Evolutionary conservation across 2,329 filamentous ascomycete species (phyloP), one percentile per base, ranked within the genome.

Genomic region (Zymoseptoria ardabiliae): DNA sequence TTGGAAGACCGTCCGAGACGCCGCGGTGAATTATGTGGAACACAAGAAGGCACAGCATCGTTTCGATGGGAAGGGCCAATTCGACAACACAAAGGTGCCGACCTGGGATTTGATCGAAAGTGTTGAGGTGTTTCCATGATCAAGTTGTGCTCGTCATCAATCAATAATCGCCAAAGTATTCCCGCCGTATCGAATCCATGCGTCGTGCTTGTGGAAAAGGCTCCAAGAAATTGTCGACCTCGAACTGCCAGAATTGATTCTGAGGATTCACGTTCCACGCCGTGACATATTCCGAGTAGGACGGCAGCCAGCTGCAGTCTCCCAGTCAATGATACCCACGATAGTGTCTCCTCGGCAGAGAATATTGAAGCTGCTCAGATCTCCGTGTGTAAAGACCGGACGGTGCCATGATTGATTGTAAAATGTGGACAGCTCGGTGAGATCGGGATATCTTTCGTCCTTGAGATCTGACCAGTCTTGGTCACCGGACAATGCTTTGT

Each of bases 251-350:
- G 57, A 75, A 77, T 25, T 61, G 63, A 54, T 76, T 77, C n/a
- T 70, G 64, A 6, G 70, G 73, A 61, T 77, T 79, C 21, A 76
- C 76, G 66, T 78, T 69, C 25, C 60, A 59, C 7, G 60, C 60
- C 2, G 57, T 70, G 7, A 74, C 76, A 59, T 76, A 77, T 61
- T 79, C 76, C 77, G 75, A 80, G 65, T 78, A 81, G 19, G 70
- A 66, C 2, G 77, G 78, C 64, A 76, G 79, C 77, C 76, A 81
- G 1, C 78, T 20, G 75, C 71, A 22, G 73, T 70, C 62, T 81
- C 78, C 78, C 77, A 81, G 61, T 75, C 76, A 55, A 77, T 63
- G 61, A 83, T 78, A 7, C 76, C 78, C 35, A 76, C 72, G 21
- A 83, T 66, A 5, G 73, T 66, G 57, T 77, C 74, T 7, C 70